Evolutionary conservation across 192 early-diverging fungal genomes (phyloP), one percentile per base, ranked within the genome.

Genomic region (Jimgerdemannia flammicorona): DNA sequence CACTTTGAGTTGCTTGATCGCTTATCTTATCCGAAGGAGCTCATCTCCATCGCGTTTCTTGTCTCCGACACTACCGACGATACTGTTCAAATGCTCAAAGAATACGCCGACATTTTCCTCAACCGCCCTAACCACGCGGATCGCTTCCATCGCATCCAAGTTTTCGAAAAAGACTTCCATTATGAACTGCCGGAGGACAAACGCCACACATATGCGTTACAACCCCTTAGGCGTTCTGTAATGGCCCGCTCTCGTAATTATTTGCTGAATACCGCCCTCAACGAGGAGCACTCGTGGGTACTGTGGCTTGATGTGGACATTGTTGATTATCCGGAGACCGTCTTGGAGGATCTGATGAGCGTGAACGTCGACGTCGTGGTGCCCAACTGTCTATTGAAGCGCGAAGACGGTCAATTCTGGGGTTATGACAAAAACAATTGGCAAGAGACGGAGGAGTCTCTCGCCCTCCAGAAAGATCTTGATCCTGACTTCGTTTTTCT

Each of bases 261-360:
- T 54, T 72, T 91, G 67, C 78, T 90, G 77, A 83, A 84, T 1
- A 76, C 84, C 14, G 84, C 91, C 6, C 75, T 93, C 6, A 73
- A 76, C 40, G 83, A 87, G 66, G 86, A 93, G 65, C 84, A 89
- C 40, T 70, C 68, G 42, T 93, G 90, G 90, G 89, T 91, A 19
- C 80, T 91, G 40, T 93, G 91, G 91, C 79, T 93, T 0, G 91
- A 93, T 70, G 88, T 88, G 7, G 87, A 91, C 75, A 79, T 93
- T 4, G 76, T 87, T 18, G 79, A 83, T 66, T 91, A 90, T 44
- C 84, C 91, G 3, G 74, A 80, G 3, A 84, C 79, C 71, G 77
- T 91, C 71, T 77, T 91, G 49, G 75, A 78, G 17, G 85, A 89
- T 43, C 79, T 93, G 72, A 91, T 91, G 82, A 70, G 75, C 0